Percentiles rank a stretch among this genome's conserved stretches.
Conservation (phyloP, 495 filamentous ascomycete species). For the Annulohypoxylon stygium region DNA sequence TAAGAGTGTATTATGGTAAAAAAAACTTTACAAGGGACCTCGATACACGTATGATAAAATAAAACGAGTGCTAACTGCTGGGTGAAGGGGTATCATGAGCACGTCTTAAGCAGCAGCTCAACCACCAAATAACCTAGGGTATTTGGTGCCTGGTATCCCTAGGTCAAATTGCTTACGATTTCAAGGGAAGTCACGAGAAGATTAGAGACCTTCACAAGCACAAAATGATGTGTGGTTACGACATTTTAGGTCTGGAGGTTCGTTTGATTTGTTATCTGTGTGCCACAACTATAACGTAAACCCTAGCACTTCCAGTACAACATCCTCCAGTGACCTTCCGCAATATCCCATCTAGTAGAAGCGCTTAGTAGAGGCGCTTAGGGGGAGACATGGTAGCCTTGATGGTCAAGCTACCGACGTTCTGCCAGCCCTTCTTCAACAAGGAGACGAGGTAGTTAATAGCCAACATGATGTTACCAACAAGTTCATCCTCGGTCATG, state of each 20-base stretch:
- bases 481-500: conserved; percentile 95
- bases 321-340: conserved; percentile 43
- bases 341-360: conserved; percentile 75
- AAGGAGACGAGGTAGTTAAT: conserved; percentile 99
- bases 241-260: conserved; percentile 39
- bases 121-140: too few relatives aligned
- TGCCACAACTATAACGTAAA: conserved; percentile 28
- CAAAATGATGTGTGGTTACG: background rate
- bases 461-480: conserved; percentile 93
- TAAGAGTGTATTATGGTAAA: too few relatives aligned
- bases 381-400: conserved; percentile 99
- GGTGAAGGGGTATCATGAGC: too few relatives aligned
- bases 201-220: background rate
- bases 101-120: too few relatives aligned
- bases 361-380: conserved; percentile 94
- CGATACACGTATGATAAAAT: too few relatives aligned
- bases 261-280: conserved; percentile 46
- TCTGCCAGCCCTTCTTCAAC: conserved; percentile 99
- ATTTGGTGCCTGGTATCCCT: too few relatives aligned
- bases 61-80: too few relatives aligned
- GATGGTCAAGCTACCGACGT: conserved; percentile 98
- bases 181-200: too few relatives aligned
- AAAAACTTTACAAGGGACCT: too few relatives aligned
- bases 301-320: conserved; percentile 43
- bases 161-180: too few relatives aligned